Percentiles rank a stretch among this genome's conserved stretches.
Conservation (phyloP, 305 asterid genomes). For the Fraxinus xanthoxyloides region DNA sequence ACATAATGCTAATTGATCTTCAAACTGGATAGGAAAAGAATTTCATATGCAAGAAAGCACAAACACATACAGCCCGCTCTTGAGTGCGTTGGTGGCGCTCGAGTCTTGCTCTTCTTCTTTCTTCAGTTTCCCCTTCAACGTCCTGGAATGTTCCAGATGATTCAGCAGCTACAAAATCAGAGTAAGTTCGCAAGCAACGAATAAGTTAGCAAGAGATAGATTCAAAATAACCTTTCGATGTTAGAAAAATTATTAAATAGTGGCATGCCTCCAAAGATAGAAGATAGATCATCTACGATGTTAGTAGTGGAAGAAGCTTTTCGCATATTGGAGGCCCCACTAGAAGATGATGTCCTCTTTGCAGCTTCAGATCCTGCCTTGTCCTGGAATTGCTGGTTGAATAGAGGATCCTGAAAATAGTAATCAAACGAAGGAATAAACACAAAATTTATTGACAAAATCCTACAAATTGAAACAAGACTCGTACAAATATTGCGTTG, state of each 20-base stretch:
- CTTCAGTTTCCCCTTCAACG: slow-evolving; percentile 93
- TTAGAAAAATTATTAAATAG: slow-evolving; percentile 2
- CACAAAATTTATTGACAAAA: background rate
- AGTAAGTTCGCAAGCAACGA: slow-evolving; percentile 24
- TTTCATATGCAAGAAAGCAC: slow-evolving; percentile 19
- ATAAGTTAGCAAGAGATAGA: slow-evolving; percentile 22
- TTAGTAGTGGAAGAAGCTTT: slow-evolving; percentile 76
- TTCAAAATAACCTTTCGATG: slow-evolving; percentile 17
- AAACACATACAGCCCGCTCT: slow-evolving; percentile 85
- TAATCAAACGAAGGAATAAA: slow-evolving; percentile 17
- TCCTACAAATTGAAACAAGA: slow-evolving; percentile 1
- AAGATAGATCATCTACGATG: slow-evolving; percentile 87
- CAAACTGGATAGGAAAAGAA: slow-evolving; percentile 15
- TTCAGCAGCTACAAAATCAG: slow-evolving; percentile 55
- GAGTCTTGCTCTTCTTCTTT: slow-evolving; percentile 87
- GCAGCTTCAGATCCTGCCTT: slow-evolving; percentile 64
- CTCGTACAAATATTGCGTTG: background rate
- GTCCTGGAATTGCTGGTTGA: slow-evolving; percentile 60
- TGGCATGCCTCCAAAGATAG: slow-evolving; percentile 74
- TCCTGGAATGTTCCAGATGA: slow-evolving; percentile 83
- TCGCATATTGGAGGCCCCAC: slow-evolving; percentile 63
- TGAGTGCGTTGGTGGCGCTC: slow-evolving; percentile 94
- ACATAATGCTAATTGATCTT: slow-evolving; percentile 15
- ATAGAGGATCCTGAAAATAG: slow-evolving; percentile 61
- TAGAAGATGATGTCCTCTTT: slow-evolving; percentile 53